Evolutionary conservation across 2,329 filamentous ascomycete genomes (phyloP).

Genomic region (Ramichloridium luteum): DNA sequence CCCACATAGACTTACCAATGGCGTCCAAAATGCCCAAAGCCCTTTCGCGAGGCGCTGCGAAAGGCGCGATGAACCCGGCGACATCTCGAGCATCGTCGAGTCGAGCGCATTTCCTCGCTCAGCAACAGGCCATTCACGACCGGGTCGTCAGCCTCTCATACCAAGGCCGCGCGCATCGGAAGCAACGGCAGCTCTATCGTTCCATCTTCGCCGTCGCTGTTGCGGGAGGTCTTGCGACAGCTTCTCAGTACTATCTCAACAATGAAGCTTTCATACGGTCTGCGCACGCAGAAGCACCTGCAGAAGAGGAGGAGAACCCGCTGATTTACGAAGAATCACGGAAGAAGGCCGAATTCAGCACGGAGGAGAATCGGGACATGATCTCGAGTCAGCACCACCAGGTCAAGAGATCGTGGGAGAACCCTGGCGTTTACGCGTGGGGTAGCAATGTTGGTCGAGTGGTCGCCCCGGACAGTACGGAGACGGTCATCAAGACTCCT

Average conservation of each 20-base stretch:
- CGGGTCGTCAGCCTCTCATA: conserved; percentile 20
- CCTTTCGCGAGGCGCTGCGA: conserved; percentile 11
- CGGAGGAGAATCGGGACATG: conserved; percentile 61
- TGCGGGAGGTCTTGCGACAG: conserved; percentile 32
- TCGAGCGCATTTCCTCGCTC: conserved; percentile 16
- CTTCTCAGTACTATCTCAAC: conserved; percentile 32
- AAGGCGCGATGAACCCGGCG: conserved; percentile 6
- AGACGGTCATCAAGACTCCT: conserved; percentile 66
- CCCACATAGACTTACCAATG: too few species aligned
- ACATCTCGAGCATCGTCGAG: conserved; percentile 12
- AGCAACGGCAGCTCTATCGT: conserved; percentile 35
- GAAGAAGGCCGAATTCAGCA: conserved; percentile 40
- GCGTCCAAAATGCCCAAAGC: conserved; percentile 10
- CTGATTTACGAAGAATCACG: conserved; percentile 58
- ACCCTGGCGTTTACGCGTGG: conserved; percentile 88
- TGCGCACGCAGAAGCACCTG: conserved; percentile 38
- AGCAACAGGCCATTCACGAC: conserved; percentile 9
- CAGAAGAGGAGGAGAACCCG: conserved; percentile 35
- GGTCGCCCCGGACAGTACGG: conserved; percentile 71
- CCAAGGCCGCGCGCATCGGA: conserved; percentile 27
- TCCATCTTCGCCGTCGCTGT: conserved; percentile 31
- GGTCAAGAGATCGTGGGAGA: conserved; percentile 67
- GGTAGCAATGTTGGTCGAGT: conserved; percentile 76
- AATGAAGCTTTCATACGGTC: conserved; percentile 28
- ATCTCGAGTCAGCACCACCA: conserved; percentile 80